Evolutionary conservation across 1,284 basidiomycete genomes (phyloP).

Genomic region (Puccinia polysora): DNA sequence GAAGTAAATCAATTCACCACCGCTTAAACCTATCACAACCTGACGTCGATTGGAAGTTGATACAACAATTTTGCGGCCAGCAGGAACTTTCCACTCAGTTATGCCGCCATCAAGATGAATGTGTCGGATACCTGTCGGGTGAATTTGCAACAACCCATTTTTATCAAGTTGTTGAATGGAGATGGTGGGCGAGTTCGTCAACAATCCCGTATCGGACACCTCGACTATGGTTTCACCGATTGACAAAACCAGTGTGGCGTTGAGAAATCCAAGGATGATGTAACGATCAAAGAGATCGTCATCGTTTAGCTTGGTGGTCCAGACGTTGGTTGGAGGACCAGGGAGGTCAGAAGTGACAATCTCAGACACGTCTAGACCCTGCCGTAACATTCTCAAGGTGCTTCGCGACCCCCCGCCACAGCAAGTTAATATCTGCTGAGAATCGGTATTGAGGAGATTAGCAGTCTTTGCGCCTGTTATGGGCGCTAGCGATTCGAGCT

Average conservation of each 20-base stretch:
- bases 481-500: slow-evolving; percentile 78
- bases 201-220: slow-evolving; percentile 91
- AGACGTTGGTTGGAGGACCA: slow-evolving; percentile 90
- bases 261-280: slow-evolving; percentile 92
- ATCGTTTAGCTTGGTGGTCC: slow-evolving; percentile 83
- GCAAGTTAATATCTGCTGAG: slow-evolving; percentile 85
- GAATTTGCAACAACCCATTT: slow-evolving; percentile 85
- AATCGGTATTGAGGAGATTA: slow-evolving; percentile 84
- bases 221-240: slow-evolving; percentile 97
- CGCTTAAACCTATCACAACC: slow-evolving; percentile 85
- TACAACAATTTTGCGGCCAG: slow-evolving; percentile 75
- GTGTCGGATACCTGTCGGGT: slow-evolving; percentile 88
- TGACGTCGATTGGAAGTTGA: slow-evolving; percentile 92
- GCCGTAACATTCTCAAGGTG: slow-evolving; percentile 75
- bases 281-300: slow-evolving; percentile 84
- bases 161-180: slow-evolving; percentile 92
- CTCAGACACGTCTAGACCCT: slow-evolving; percentile 88
- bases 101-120: slow-evolving; percentile 79
- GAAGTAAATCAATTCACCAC: slow-evolving; percentile 90
- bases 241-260: slow-evolving; percentile 86
- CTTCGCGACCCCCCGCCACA: slow-evolving; percentile 82
- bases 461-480: slow-evolving; percentile 84
- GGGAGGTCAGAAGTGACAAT: slow-evolving; percentile 87
- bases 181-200: slow-evolving; percentile 88
- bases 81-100: slow-evolving; percentile 85